A percentile compares a stretch with the other conserved stretches of the same genome.
phyloP scores from a whole-genome alignment of 306 rosid genomes.

The Amphicarpaea edgeworthii region DNA sequence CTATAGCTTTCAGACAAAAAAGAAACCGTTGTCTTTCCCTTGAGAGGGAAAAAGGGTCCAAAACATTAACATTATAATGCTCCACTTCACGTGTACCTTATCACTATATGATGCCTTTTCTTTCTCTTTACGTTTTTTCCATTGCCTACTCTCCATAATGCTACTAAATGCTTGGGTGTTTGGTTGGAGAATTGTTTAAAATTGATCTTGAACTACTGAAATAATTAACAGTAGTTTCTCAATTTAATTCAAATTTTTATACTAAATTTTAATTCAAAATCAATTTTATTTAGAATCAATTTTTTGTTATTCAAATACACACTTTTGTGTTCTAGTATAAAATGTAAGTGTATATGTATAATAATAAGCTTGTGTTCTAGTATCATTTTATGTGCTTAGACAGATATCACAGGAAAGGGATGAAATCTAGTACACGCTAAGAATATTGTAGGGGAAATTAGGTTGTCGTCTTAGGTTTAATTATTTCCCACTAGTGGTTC shows the following conservation, averaged over 20 bases:
- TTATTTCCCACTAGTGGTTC: neutral
- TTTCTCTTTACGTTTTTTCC: conserved; percentile 47
- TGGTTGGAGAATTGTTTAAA: too few relatives aligned
- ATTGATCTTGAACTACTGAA: too few relatives aligned
- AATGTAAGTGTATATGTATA: neutral
- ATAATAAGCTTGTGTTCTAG: conserved; percentile 15
- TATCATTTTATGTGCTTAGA: conserved; percentile 36
- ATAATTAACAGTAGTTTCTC: too few relatives aligned
- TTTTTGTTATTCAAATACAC: too few relatives aligned
- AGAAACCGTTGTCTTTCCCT: conserved; percentile 40
- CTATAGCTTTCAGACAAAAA: conserved; percentile 46
- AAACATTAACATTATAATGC: conserved; percentile 31
- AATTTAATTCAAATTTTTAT: too few relatives aligned
- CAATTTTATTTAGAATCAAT: too few relatives aligned
- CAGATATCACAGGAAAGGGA: conserved; percentile 14
- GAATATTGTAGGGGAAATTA: conserved; percentile 10
- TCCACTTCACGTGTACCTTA: conserved; percentile 46
- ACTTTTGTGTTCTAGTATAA: too few relatives aligned
- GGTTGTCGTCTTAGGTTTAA: conserved; percentile 20
- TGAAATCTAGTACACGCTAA: conserved; percentile 39
- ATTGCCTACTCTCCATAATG: conserved; percentile 26
- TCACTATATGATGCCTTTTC: conserved; percentile 42
- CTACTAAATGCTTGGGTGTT: conserved; percentile 42
- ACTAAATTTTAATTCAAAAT: too few relatives aligned
- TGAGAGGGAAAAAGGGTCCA: conserved; percentile 40